Evolutionary conservation across 2,329 filamentous ascomycete genomes (phyloP).

Genomic region (Epichloe gansuensis): DNA sequence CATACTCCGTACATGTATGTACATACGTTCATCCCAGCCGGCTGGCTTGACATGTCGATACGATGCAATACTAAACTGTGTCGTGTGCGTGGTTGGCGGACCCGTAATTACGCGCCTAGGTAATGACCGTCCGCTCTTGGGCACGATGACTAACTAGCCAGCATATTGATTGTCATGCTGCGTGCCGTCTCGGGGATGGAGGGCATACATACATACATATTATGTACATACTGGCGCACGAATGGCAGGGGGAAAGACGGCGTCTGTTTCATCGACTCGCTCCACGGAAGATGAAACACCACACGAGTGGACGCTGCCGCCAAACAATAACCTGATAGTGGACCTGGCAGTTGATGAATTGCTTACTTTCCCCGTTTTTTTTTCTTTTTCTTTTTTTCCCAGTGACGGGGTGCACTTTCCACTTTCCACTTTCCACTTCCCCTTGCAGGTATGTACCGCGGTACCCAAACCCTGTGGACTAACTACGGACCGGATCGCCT

Average conservation of each 20-base stretch:
- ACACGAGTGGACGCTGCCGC: neutral
- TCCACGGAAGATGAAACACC: conserved; percentile 4
- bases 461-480: too few relatives aligned
- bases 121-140: too few relatives aligned
- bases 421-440: neutral
- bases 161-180: neutral
- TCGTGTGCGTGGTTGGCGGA: too few relatives aligned
- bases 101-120: too few relatives aligned
- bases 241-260: neutral
- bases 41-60: too few relatives aligned
- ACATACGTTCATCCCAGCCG: too few relatives aligned
- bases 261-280: conserved; percentile 3
- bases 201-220: neutral
- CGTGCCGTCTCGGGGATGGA: neutral
- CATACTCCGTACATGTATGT: too few relatives aligned
- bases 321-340: neutral
- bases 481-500: too few relatives aligned
- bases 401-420: neutral
- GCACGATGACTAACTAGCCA: neutral
- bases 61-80: too few relatives aligned
- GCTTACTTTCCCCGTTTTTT: neutral
- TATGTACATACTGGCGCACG: too few relatives aligned
- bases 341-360: neutral
- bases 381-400: neutral
- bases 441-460: too few relatives aligned